A percentile compares a stretch with the other conserved stretches of the same genome.
Evolutionary conservation across 805 yeast species (phyloP).

Genomic region (Suhomyces xylopsoci): DNA sequence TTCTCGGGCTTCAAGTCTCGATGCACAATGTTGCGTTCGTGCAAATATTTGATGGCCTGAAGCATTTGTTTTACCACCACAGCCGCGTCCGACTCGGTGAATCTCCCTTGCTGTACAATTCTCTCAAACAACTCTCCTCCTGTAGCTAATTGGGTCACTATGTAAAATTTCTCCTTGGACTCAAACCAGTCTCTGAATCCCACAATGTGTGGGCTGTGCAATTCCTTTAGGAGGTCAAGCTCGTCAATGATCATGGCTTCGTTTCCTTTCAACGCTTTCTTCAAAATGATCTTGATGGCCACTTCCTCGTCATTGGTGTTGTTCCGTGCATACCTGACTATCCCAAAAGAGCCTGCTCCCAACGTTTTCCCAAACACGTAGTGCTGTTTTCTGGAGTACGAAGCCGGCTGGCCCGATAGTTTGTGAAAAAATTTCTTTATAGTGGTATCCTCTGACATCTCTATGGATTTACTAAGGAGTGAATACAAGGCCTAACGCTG

Average conservation of each 20-base stretch:
- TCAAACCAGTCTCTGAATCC: constrained; percentile 91
- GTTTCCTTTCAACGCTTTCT: constrained; percentile 78
- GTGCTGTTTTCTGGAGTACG: constrained; percentile 61
- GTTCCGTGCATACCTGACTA: constrained; percentile 74
- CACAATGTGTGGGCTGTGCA: constrained; percentile 85
- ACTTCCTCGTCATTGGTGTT: constrained; percentile 59
- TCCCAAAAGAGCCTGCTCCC: constrained; percentile 95
- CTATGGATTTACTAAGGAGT: not conserved
- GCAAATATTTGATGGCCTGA: constrained; percentile 77
- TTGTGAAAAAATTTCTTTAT: constrained; percentile 46
- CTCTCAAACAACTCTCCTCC: constrained; percentile 96
- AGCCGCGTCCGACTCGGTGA: constrained; percentile 87
- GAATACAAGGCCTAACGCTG: too few species aligned
- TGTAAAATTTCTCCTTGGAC: constrained; percentile 84
- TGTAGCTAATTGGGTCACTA: constrained; percentile 90
- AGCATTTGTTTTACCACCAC: constrained; percentile 69
- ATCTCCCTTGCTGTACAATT: constrained; percentile 73
- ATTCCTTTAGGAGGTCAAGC: constrained; percentile 59
- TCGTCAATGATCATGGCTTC: constrained; percentile 80
- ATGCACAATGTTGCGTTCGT: constrained; percentile 76
- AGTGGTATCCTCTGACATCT: constrained; percentile 1
- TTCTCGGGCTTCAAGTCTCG: constrained; percentile 95
- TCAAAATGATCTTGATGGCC: constrained; percentile 85
- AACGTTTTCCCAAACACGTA: constrained; percentile 79
- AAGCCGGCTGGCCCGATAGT: constrained; percentile 68